phyloP scores from a whole-genome alignment of 2,329 filamentous ascomycete genomes.

The Fusarium albosuccineum region DNA sequence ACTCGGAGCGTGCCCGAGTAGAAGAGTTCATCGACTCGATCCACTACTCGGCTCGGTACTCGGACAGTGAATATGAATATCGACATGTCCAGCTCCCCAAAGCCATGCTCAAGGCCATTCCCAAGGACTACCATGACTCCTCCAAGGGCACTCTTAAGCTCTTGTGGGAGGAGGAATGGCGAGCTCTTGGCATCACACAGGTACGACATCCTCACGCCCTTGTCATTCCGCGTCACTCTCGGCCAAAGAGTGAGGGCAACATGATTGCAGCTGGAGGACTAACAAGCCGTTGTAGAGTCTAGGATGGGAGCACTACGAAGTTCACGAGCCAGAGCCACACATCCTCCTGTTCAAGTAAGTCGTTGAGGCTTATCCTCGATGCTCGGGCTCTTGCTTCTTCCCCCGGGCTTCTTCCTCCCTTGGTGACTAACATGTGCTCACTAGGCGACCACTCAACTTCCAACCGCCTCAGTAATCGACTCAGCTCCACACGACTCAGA shows the following conservation, averaged over 20 bases:
- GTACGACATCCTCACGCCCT: slow-evolving; percentile 61
- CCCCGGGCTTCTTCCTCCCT: not conserved
- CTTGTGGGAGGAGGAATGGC: slow-evolving; percentile 98
- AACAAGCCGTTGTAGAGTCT: slow-evolving; percentile 75
- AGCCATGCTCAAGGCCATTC: slow-evolving; percentile 97
- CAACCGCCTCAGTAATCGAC: slow-evolving; percentile 72
- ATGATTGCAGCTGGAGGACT: slow-evolving; percentile 20
- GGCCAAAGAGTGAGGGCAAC: not conserved
- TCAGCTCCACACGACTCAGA: slow-evolving; percentile 30
- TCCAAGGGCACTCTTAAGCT: slow-evolving; percentile 93
- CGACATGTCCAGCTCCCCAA: slow-evolving; percentile 98
- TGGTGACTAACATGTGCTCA: slow-evolving; percentile 6
- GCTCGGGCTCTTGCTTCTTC: not conserved
- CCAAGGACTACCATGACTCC: slow-evolving; percentile 92
- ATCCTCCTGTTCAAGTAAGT: slow-evolving; percentile 98
- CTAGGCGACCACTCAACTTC: slow-evolving; percentile 87
- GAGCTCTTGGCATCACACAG: slow-evolving; percentile 96
- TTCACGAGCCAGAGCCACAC: slow-evolving; percentile 98
- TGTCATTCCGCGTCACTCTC: not conserved
- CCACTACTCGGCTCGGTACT: slow-evolving; percentile 97
- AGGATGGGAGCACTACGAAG: slow-evolving; percentile 99
- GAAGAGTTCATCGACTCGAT: slow-evolving; percentile 95
- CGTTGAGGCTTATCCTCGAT: not conserved
- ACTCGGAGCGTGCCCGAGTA: slow-evolving; percentile 83
- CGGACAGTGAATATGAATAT: slow-evolving; percentile 93